Evolutionary conservation across 352 stramenopile genomes (phyloP).

Genomic region (Hyphochytrium catenoides): DNA sequence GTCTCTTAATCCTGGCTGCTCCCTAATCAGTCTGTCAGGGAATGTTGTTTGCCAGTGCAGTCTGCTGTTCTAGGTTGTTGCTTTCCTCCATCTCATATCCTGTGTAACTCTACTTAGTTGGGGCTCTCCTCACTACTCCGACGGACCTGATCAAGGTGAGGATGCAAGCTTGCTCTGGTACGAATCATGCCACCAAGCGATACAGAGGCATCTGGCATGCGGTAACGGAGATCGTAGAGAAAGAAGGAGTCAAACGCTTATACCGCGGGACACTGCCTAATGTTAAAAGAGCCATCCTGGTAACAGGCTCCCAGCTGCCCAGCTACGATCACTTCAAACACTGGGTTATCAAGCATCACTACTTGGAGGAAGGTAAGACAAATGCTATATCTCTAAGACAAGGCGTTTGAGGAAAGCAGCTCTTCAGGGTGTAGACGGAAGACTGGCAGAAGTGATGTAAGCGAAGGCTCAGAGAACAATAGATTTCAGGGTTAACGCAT

Average conservation of each 20-base stretch:
- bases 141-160: constrained; percentile 49
- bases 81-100: constrained; percentile 30
- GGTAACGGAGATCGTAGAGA: constrained; percentile 26
- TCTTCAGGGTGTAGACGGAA: too few species aligned
- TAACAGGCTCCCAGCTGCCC: constrained; percentile 40
- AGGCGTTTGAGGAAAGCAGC: too few species aligned
- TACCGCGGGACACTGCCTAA: constrained; percentile 37
- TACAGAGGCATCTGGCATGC: constrained; percentile 37
- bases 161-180: too few species aligned
- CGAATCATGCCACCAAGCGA: constrained; percentile 22
- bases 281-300: constrained; percentile 31
- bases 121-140: constrained; percentile 36
- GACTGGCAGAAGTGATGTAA: too few species aligned
- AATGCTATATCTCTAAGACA: too few species aligned
- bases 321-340: constrained; percentile 57
- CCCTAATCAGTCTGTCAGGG: constrained; percentile 6
- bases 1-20: constrained; percentile 16
- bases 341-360: constrained; percentile 20
- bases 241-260: constrained; percentile 31
- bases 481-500: too few species aligned
- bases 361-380: constrained; percentile 30
- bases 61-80: constrained; percentile 40
- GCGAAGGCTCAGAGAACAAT: too few species aligned
- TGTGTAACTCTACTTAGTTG: too few species aligned
- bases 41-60: constrained; percentile 12